phyloP scores from a whole-genome alignment of 169 alveolate species.

The Eimeria necatrix region DNA sequence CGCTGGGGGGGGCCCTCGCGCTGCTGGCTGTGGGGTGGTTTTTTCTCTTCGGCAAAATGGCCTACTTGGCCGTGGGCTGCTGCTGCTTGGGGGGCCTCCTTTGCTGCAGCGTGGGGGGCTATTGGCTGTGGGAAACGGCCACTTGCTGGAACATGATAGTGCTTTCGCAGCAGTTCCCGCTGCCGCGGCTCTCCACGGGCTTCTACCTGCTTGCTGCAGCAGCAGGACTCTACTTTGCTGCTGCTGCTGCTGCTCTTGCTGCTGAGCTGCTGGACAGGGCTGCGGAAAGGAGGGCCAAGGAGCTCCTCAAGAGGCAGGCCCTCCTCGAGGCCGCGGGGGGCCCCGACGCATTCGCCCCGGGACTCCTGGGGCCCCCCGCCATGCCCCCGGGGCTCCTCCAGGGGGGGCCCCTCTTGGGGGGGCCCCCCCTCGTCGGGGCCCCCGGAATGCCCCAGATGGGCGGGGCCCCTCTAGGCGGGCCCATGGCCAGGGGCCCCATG shows the following conservation, averaged over 20 bases:
- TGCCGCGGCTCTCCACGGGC: conserved; percentile 31
- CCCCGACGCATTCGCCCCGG: conserved; percentile 66
- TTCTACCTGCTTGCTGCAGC: conserved; percentile 19
- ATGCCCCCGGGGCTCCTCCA: conserved; percentile 35
- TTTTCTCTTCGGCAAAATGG: conserved; percentile 57
- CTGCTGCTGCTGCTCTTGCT: not conserved
- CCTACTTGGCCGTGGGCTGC: conserved; percentile 5
- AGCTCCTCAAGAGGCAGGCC: conserved; percentile 32
- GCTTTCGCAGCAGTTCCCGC: conserved; percentile 52
- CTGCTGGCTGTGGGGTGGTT: conserved; percentile 65
- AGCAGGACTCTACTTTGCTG: conserved; percentile 1
- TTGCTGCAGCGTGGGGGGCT: conserved; percentile 31
- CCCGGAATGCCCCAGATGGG: conserved; percentile 44
- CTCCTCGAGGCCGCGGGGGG: conserved; percentile 65
- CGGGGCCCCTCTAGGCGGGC: conserved; percentile 46
- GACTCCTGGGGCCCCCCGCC: not conserved
- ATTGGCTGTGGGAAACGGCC: conserved; percentile 77
- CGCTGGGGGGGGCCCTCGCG: conserved; percentile 21
- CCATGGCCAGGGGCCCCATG: conserved; percentile 49
- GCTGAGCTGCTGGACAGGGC: conserved; percentile 51
- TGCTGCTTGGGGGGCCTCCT: conserved; percentile 16
- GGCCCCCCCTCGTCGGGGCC: conserved; percentile 12
- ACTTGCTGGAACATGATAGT: conserved; percentile 71
- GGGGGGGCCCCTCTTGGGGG: conserved; percentile 24
- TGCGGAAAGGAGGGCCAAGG: conserved; percentile 33